Evolutionary conservation across 805 yeast species (phyloP).

Genomic region (Yamadazyma kitorensis): DNA sequence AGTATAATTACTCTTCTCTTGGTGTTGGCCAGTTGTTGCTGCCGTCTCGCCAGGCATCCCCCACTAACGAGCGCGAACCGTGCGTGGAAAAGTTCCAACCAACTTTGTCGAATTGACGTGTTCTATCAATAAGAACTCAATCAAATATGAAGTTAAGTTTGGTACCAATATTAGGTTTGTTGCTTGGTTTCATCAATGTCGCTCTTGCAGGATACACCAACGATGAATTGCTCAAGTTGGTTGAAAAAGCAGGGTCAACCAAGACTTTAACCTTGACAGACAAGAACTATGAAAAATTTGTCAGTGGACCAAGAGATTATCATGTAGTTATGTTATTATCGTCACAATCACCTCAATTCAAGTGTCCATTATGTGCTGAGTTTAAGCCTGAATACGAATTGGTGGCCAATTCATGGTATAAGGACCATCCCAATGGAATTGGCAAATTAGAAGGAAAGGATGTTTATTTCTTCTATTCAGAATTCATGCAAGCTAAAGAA

Average conservation of each 20-base stretch:
- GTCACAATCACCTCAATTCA: slow-evolving; percentile 68
- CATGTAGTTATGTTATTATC: slow-evolving; percentile 67
- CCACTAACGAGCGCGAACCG: too few species aligned
- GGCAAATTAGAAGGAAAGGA: slow-evolving; percentile 20
- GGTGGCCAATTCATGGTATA: slow-evolving; percentile 56
- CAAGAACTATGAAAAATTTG: slow-evolving; percentile 51
- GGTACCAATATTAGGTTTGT: too few species aligned
- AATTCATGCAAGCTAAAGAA: slow-evolving; percentile 56
- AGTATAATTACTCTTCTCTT: too few species aligned
- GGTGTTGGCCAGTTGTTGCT: too few species aligned
- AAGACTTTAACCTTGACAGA: slow-evolving; percentile 47
- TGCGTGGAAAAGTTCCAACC: too few species aligned
- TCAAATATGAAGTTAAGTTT: background rate
- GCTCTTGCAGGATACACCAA: slow-evolving; percentile 17
- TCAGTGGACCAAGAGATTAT: slow-evolving; percentile 67
- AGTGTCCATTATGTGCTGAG: slow-evolving; percentile 71
- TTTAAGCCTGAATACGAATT: slow-evolving; percentile 62
- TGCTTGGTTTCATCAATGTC: slow-evolving; percentile 1
- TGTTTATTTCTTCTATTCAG: slow-evolving; percentile 72
- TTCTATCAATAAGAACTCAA: background rate
- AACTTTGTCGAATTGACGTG: too few species aligned
- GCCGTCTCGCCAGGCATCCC: too few species aligned
- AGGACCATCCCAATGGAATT: slow-evolving; percentile 51
- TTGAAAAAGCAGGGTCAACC: slow-evolving; percentile 15
- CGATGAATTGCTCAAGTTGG: slow-evolving; percentile 19